phyloP scores from a whole-genome alignment of 441 rosid species.

The Jatropha podagrica region DNA sequence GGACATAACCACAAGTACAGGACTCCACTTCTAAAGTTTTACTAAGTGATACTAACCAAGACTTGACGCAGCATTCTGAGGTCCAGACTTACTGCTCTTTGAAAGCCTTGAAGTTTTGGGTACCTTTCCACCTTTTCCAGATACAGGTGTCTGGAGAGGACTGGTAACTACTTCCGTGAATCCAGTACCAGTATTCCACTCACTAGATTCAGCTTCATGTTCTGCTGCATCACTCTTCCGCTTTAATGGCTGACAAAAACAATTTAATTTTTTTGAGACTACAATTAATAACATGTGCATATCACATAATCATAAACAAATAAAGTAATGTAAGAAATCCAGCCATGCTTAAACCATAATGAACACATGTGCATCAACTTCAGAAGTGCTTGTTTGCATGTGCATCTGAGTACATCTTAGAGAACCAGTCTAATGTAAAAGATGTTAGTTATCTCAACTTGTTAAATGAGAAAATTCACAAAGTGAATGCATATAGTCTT shows the following conservation, averaged over 20 bases:
- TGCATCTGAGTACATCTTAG: background rate
- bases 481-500: background rate
- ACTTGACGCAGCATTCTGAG: constrained; percentile 58
- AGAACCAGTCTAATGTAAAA: background rate
- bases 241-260: constrained; percentile 57
- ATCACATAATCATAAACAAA: background rate
- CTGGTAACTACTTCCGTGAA: constrained; percentile 46
- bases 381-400: background rate
- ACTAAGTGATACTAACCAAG: constrained; percentile 51
- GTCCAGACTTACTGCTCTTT: constrained; percentile 58
- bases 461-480: background rate
- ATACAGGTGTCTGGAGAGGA: constrained; percentile 71
- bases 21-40: constrained; percentile 6
- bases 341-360: constrained; percentile 5
- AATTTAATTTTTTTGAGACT: constrained; percentile 18
- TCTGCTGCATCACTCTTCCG: constrained; percentile 63
- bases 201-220: constrained; percentile 54
- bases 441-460: background rate
- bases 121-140: constrained; percentile 74
- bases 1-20: constrained; percentile 9
- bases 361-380: background rate
- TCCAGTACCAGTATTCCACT: constrained; percentile 50
- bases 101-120: constrained; percentile 58
- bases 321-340: background rate
- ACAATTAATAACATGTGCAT: constrained; percentile 23